These are phyloP conservation scores for Talaromyces thailandensis DNA, from an alignment of 495 filamentous ascomycete species.

Conservation along the genomic window DNA sequence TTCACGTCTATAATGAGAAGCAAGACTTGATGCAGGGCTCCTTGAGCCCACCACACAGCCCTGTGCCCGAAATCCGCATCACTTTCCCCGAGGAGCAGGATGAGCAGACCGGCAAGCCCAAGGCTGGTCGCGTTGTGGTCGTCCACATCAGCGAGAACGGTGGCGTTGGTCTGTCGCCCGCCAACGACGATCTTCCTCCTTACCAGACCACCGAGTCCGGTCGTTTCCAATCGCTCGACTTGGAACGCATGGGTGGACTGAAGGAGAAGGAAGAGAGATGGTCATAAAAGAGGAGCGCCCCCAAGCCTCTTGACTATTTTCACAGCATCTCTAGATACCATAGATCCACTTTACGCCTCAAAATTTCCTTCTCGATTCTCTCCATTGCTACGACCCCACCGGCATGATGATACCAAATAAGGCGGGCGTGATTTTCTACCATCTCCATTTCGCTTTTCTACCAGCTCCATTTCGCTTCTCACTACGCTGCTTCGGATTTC, in stretches of 20 bases:
- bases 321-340: neutral
- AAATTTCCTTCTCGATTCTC: slow-evolving; percentile 15
- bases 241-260: slow-evolving; percentile 88
- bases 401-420: slow-evolving; percentile 7
- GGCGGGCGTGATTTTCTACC: slow-evolving; percentile 8
- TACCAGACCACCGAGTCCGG: slow-evolving; percentile 70
- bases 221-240: slow-evolving; percentile 83
- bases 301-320: neutral
- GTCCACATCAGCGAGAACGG: slow-evolving; percentile 83
- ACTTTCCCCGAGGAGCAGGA: slow-evolving; percentile 98
- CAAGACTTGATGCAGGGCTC: slow-evolving; percentile 64
- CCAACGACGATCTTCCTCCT: slow-evolving; percentile 72
- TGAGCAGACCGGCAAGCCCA: slow-evolving; percentile 57
- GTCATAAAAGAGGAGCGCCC: slow-evolving; percentile 15
- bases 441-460: slow-evolving; percentile 12
- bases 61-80: slow-evolving; percentile 95
- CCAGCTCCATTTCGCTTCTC: slow-evolving; percentile 10
- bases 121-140: slow-evolving; percentile 82
- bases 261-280: slow-evolving; percentile 69
- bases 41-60: slow-evolving; percentile 64
- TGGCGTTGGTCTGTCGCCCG: slow-evolving; percentile 77
- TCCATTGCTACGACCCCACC: slow-evolving; percentile 9
- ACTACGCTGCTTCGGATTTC: slow-evolving; percentile 20
- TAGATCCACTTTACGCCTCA: slow-evolving; percentile 11
- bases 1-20: slow-evolving; percentile 67